Evolutionary conservation across 2,329 filamentous ascomycete species (phyloP).

Genomic region (Arthrobotrys pseudoclavata): DNA sequence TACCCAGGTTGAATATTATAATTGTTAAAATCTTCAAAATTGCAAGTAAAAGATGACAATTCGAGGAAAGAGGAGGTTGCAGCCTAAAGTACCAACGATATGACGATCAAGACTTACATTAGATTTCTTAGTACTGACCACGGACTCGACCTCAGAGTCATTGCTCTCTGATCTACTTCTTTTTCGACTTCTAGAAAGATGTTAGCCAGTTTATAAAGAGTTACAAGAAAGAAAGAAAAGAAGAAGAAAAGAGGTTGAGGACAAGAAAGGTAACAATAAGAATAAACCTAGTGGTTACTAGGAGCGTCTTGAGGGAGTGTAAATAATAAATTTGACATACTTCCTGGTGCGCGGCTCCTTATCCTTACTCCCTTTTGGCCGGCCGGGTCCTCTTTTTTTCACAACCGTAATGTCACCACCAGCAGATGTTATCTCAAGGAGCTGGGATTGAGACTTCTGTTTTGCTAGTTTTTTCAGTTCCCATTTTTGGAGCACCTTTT

Average conservation of each 20-base stretch:
- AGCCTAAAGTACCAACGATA: background rate
- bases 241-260: too few species aligned
- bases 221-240: too few species aligned
- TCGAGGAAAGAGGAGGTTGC: background rate
- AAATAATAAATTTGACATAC: background rate
- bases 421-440: background rate
- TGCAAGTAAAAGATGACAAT: too few species aligned
- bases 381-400: slow-evolving; percentile 32
- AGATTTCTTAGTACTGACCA: slow-evolving; percentile 17
- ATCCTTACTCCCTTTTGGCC: slow-evolving; percentile 25
- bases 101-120: slow-evolving; percentile 23
- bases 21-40: too few species aligned
- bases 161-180: slow-evolving; percentile 43
- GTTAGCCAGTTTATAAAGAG: background rate
- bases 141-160: slow-evolving; percentile 34
- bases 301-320: too few species aligned
- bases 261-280: too few species aligned
- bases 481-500: slow-evolving; percentile 49
- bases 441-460: background rate
- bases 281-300: too few species aligned
- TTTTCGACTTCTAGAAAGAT: slow-evolving; percentile 23
- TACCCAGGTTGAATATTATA: too few species aligned
- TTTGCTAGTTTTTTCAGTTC: slow-evolving; percentile 29
- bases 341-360: slow-evolving; percentile 1
- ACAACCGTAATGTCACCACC: background rate